Evolutionary conservation across 164 flowering plant genomes (phyloP), one percentile per base, ranked within the genome.

Genomic region (Aristolochia californica): DNA sequence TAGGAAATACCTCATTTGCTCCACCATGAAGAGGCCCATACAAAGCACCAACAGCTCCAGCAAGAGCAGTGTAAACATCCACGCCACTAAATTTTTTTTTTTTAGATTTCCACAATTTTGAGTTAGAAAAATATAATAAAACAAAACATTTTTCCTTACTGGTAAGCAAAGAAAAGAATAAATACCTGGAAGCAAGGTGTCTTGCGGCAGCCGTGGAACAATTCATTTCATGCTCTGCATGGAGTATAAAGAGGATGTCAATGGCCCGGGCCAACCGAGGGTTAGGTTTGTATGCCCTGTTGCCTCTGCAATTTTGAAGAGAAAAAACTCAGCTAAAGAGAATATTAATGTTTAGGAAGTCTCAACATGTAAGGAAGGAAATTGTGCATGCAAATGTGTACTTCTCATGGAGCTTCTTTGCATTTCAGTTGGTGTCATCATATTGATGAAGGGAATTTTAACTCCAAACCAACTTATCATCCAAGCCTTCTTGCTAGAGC

Each of bases 21-120:
- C 99, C 99, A 70, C 99, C 99, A 77, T 94, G 99, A 65, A 94
- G 95, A 45, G 99, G 99, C 40, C 99, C 99, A 81, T 94, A 94
- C 16, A 94, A 65, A 40, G 99, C 99, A 65, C 99, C 99, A 72
- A 90, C 95, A 60, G 97, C 99, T 48, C 97, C 99, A 70, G 99
- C 82, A 73, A 94, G 89, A 62, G 99, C 97, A 54, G 97, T 90
- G 78, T 83, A 94, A 16, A 94, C 97, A 85, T 94, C 99, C 60
- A 94, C 99, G 10, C 97, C 99, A 71, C 99, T 94, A 78, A 63
- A 75, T 26, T 11, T n/a, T 0, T 23, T 30, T 38, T 22, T 20
- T 56, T 38, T 21, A 12, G 66, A 25, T 26, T 22, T 40, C 38
- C 1, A 7, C 10, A 34, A 34, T 3, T 34, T 12, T 34, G 10